phyloP scores from a whole-genome alignment of 495 filamentous ascomycete species.

The Penicillium macrosclerotiorum region DNA sequence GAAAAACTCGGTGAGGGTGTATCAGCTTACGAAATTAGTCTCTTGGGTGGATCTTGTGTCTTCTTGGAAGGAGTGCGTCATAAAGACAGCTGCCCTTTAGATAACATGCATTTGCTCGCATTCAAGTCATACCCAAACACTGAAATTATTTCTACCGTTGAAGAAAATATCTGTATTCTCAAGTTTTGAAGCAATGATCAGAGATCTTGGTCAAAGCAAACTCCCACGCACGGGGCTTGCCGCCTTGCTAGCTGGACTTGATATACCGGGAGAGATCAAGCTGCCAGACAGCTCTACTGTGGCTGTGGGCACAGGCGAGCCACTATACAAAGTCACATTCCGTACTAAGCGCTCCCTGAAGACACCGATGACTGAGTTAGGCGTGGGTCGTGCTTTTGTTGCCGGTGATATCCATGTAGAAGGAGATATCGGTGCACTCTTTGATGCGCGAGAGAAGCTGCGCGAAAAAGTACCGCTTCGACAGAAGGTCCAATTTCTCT shows the following conservation, averaged over 20 bases:
- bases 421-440: constrained; percentile 10
- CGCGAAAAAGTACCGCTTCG: constrained; percentile 9
- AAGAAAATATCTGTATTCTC: too few relatives aligned
- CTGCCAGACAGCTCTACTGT: constrained; percentile 10
- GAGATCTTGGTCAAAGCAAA: too few relatives aligned
- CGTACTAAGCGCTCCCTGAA: constrained; percentile 3
- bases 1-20: too few relatives aligned
- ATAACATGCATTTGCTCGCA: too few relatives aligned
- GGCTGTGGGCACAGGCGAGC: neutral
- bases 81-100: too few relatives aligned
- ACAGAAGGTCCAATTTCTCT: constrained; percentile 14
- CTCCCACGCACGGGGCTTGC: constrained; percentile 19
- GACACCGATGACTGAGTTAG: constrained; percentile 14
- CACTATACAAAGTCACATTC: constrained; percentile 11
- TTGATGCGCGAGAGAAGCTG: constrained; percentile 3
- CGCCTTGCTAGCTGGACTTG: constrained; percentile 9
- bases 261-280: constrained; percentile 14
- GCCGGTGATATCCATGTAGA: constrained; percentile 10
- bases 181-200: too few relatives aligned
- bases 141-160: too few relatives aligned
- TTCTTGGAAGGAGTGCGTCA: too few relatives aligned
- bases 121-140: too few relatives aligned
- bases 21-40: too few relatives aligned
- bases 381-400: constrained; percentile 13
- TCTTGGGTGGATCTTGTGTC: too few relatives aligned